phyloP scores from a whole-genome alignment of 192 early-diverging fungal species.

The Backusella morwellensis region DNA sequence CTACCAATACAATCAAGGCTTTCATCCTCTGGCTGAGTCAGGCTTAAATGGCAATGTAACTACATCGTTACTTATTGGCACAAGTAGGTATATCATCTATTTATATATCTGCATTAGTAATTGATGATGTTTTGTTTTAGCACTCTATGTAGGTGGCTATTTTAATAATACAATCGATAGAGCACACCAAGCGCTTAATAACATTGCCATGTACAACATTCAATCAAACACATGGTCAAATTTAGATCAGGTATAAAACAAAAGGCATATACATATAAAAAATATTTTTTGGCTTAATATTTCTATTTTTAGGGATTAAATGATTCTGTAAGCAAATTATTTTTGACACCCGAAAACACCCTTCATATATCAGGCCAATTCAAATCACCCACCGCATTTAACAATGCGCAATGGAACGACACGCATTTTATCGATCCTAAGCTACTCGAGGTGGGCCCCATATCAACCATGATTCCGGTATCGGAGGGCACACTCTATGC shows the following conservation, averaged over 20 bases:
- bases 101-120: neutral
- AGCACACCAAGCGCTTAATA: neutral
- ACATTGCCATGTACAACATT: neutral
- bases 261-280: neutral
- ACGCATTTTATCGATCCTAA: neutral
- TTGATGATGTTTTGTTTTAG: neutral
- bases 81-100: neutral
- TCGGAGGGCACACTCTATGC: neutral
- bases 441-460: neutral
- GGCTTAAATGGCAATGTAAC: constrained; percentile 31
- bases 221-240: neutral
- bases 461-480: neutral
- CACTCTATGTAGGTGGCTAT: constrained; percentile 18
- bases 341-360: neutral
- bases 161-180: constrained; percentile 9
- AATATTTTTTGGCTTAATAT: neutral
- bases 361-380: neutral
- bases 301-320: constrained; percentile 11
- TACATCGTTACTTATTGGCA: neutral
- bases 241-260: neutral
- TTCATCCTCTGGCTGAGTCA: neutral
- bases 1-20: constrained; percentile 40
- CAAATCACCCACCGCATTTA: neutral
- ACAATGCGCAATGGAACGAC: neutral
- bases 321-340: constrained; percentile 14